Evolutionary conservation across 2,329 filamentous ascomycete species (phyloP), one percentile per base, ranked within the genome.

Genomic region (Ophiostoma pallidulum): DNA sequence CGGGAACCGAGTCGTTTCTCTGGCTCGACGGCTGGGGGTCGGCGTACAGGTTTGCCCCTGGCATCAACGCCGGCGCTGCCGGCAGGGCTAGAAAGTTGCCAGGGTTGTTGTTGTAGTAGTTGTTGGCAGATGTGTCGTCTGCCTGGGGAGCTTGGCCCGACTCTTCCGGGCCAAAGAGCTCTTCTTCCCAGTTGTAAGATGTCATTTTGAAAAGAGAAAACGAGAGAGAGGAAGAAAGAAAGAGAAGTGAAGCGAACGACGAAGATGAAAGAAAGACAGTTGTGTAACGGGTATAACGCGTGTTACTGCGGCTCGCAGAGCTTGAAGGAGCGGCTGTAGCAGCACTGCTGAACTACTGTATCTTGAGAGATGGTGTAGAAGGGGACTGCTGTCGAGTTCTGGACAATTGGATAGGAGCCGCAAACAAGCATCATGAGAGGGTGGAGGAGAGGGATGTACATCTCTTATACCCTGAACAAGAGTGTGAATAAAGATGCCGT

Each of bases 261-360:
- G 12, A 12, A 37, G 8, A 16, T n/a, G 18, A 13, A 5, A 10
- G 41, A 36, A 16, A n/a, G 41, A 16, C 10, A 19, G 20, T 20
- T 29, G 31, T 2, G n/a, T n/a, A n/a, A n/a, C n/a, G n/a, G n/a
- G n/a, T n/a, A n/a, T n/a, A n/a, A n/a, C n/a, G n/a, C n/a, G n/a
- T n/a, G n/a, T n/a, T n/a, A n/a, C n/a, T n/a, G n/a, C n/a, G n/a
- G n/a, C n/a, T n/a, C n/a, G n/a, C n/a, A n/a, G n/a, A n/a, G n/a
- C n/a, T n/a, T n/a, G 26, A 39, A 20, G 22, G 19, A 39, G 26
- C 8, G 20, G 6, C 7, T 26, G 44, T 51, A 48, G 44, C 49
- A 53, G 51, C 49, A 51, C 51, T 41, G 48, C 48, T 51, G 51
- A 36, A 45, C 42, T 47, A 52, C 48, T 33, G 33, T 29, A 32